Base-by-base conservation (phyloP, 345 rosid species). In the Camelina neglecta region DNA sequence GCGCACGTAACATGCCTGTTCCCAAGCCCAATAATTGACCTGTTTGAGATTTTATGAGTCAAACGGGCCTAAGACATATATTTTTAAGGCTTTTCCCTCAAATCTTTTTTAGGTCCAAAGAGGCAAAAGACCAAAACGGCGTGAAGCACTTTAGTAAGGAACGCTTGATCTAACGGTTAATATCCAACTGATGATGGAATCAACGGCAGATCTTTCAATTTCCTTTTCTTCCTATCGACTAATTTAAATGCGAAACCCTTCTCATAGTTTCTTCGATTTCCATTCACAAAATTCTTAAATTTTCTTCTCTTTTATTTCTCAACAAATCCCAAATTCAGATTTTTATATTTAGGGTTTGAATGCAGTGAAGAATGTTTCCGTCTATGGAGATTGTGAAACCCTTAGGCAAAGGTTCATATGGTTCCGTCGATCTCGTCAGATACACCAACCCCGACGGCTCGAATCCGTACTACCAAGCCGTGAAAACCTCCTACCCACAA, bases 381-480 rank as follows among this genome's bases (percentile, higher is more conserved):
- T n/a, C 41, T 18, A 72, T 74, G 78, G 78, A 66, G 79, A 58
- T 75, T 59, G 3, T 75, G 18, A 67, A 67, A 47, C 0, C 39
- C 45, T 49, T 75, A 24, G 79, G 73, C 5, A 59, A 67, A 39
- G 73, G 61, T 12, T 67, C 79, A 7, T 75, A 9, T 42, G 73
- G 79, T 29, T 54, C 70, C 11, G 79, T 75, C 13, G 21, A 67
- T 41, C 74, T 75, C 69, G 20, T 75, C 18, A 67, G 1, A 44
- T 3, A 36, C 36, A 54, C 70, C 0, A 64, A 41, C 0, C 54
- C 16, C 2, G 69, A 64, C 7, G 56, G 63, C 64, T 36, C 75
- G n/a, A 39, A 50, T 11, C 54, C 69, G 24, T 29, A 36, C 12
- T 73, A 63, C 63, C 41, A 53, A 38, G 77, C 77, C 29, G 47